Conservation (phyloP, 2,329 filamentous ascomycete genomes). For the Clonostachys solani region DNA sequence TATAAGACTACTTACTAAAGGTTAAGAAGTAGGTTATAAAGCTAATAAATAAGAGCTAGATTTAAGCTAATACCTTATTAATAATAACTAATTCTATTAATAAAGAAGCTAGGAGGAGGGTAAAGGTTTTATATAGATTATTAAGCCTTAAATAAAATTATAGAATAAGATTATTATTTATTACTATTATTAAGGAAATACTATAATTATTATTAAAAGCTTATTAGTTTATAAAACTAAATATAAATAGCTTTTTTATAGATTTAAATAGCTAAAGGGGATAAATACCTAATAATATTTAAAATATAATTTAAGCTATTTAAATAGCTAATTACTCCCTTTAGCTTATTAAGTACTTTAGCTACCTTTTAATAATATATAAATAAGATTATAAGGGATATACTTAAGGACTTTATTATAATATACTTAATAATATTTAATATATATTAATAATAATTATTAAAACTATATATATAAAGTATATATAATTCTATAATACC, state of each 20-base stretch:
- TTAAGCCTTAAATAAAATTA: no score
- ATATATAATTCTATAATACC: not conserved
- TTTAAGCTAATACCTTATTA: not conserved
- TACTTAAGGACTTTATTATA: no score
- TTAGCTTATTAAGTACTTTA: constrained; percentile 2
- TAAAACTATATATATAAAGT: not conserved
- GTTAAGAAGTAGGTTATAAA: no score
- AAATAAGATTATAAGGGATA: no score
- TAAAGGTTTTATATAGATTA: not conserved
- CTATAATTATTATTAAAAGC: not conserved
- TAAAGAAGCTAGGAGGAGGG: not conserved
- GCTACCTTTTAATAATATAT: not conserved
- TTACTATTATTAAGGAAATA: not conserved
- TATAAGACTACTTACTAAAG: not conserved
- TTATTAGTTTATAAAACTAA: constrained; percentile 3
- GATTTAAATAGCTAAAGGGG: not conserved
- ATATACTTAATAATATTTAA: not conserved
- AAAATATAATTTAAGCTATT: constrained; percentile 6
- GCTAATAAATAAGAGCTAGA: no score
- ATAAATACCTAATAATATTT: not conserved
- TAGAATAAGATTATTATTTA: not conserved
- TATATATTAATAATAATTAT: not conserved
- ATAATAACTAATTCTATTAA: not conserved
- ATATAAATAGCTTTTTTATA: constrained; percentile 1
- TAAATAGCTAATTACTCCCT: constrained; percentile 17